Base-by-base conservation (phyloP, 345 rosid genomes). In the Bruguiera gymnorhiza region DNA sequence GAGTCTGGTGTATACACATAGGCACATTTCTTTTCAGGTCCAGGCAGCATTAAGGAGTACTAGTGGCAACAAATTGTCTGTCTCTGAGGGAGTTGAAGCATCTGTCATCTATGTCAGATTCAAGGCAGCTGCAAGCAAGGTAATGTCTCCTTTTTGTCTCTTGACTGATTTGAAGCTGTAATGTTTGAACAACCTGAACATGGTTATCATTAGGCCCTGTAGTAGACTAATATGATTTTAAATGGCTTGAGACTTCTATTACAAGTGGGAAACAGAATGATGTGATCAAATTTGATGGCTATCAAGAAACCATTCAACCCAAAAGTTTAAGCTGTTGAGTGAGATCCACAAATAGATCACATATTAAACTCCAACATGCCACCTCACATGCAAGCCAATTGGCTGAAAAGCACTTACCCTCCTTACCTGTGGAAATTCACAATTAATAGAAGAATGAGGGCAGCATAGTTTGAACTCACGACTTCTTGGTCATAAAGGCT, bases 81-180 rank as follows among this genome's bases (percentile, higher is more conserved):
- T 95, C 67, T 88, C 99, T 36, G 99, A 95, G 83, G 97, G 97
- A 75, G 92, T 92, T 29, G 99, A 95, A 81, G 95, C 97, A 70
- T 95, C 99, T 62, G 86, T 88, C 54, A 89, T 95, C 67, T 95
- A 91, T 76, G 93, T 95, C 68, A 89, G 97, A 76, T 95, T 95
- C 81, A 87, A 92, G 89, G 99, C 97, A 77, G 97, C 99, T 64
- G 95, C 99, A 32, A 89, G 78, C 70, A 97, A 92, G 97, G 99
- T 91, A 75, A 74, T 62, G 21, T 13, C 59, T 65, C 66, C 64
- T 50, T 57, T 57, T 65, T 65, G 7, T 29, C 54, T 43, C 58
- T 51, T 70, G n/a, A 52, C 69, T 27, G 56, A 2, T 58, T 69
- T 63, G 56, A 66, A 73, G 62, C 43, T 71, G 53, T 54, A 39